Base-by-base conservation (phyloP, 192 early-diverging fungal genomes). In the Coemansia sp. region DNA sequence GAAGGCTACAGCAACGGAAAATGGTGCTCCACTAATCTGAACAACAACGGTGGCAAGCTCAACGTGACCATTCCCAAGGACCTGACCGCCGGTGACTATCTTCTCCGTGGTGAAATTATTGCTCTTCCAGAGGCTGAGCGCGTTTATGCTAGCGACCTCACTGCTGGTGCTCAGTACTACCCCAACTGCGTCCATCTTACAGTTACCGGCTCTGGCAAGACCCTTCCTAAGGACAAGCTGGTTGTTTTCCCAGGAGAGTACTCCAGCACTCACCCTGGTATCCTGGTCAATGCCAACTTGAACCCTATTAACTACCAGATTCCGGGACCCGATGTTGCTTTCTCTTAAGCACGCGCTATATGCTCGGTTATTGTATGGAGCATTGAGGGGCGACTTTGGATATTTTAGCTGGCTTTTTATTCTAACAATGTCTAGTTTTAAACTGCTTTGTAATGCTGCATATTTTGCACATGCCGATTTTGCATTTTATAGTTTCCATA, bases 151-250 rank as follows among this genome's bases (percentile, higher is more conserved):
- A 48, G 17, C 4, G 36, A 40, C 40, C 6, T 45, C 8, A 60
- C 59, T 10, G 30, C 59, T 20, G 59, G 59, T 48, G 59, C 59
- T 22, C 59, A 60, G 38, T 60, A 12, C 42, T 60, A 60, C 12
- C 17, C 40, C 38, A 60, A 60, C 25, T 60, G 59, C 29, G 59
- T 48, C 17, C 59, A 48, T 42, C 22, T 60, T 5, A 42, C 36
- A 4, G 59, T 60, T 48, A 48, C 59, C 10, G 59, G 59, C 22
- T 28, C 8, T 4, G 40, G 34, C 28, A 60, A 18, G 10, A 29
- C 18, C 8, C 10, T 48, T 16, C 59, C 59, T 4, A 42, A 42
- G 0, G 3, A 33, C 4, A 18, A 42, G 8, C 20, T 60, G 7
- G 25, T 48, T 22, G 18, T 25, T 18, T 60, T 60, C 59, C 59